Base-by-base conservation (phyloP, 2,329 filamentous ascomycete genomes). In the Cyclaneusma minus region DNA sequence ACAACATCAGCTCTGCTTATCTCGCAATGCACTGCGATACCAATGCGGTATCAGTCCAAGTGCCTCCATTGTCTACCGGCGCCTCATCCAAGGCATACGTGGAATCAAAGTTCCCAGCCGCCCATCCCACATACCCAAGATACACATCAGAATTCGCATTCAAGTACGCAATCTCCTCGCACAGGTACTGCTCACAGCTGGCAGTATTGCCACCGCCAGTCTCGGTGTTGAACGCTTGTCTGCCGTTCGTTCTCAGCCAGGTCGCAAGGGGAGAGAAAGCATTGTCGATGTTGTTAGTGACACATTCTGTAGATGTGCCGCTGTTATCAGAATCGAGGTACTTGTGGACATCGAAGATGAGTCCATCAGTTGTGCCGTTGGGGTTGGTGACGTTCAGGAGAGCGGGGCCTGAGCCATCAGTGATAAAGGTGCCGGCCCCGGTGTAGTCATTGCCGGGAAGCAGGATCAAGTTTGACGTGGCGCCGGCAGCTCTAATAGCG, bases 401-500 rank as follows among this genome's bases (percentile, higher is more conserved):
- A 4, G 60, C 60, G 2, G 56, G 59, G 0, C 58, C 64, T 8
- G 60, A 62, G 3, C 62, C 62, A 20, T 50, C 56, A 3, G 51
- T 52, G 13, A 66, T 49, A 26, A 68, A 56, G 3, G 51, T 51
- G 20, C 49, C 55, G 3, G 62, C 64, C 27, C 53, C 58, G 6
- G 64, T 60, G 41, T 62, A 78, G 38, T 66, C 63, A 19, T 58
- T 71, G 3, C 73, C 73, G 0, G 74, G 66, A 2, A 77, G 58
- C 8, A 79, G 55, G 36, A 79, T 75, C 40, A 68, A 61, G 35
- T 79, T 68, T 12, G 51, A 50, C 1, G 54, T 60, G n/a, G 72
- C 71, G n/a, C 72, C 73, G 3, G 67, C 62, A 21, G 60, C 47
- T 22, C 74, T 65, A 38, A 81, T 77, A 3, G 69, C 73, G 1